Percentiles rank a stretch among this genome's conserved stretches.
These are phyloP conservation scores for Dendrobium huoshanense DNA, from an alignment of 106 monocot genomes.

Conservation along the genomic window DNA sequence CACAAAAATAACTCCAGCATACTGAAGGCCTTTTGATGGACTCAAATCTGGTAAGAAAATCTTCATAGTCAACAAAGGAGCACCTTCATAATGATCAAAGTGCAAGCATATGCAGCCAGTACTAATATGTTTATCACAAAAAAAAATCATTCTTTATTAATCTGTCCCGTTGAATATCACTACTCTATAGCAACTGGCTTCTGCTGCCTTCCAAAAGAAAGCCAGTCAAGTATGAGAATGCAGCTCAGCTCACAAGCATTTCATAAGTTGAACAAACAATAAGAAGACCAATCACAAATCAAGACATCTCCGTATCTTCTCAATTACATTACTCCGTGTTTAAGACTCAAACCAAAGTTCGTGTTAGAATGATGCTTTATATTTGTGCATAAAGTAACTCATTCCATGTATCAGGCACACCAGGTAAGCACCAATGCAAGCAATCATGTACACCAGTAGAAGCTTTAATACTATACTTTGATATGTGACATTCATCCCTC, in stretches of 20 bases:
- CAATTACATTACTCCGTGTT: neutral
- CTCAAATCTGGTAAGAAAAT: neutral
- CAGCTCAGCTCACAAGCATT: neutral
- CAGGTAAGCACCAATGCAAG: conserved; percentile 95
- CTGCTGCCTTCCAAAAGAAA: neutral
- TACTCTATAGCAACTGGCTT: neutral
- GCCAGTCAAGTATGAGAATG: neutral
- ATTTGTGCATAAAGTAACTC: conserved; percentile 74
- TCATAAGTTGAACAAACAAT: neutral
- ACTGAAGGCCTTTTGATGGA: neutral
- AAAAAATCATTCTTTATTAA: neutral
- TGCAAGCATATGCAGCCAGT: neutral
- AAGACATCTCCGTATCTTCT: neutral
- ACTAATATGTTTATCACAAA: neutral
- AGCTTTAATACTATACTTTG: conserved; percentile 44
- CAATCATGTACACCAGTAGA: conserved; percentile 56
- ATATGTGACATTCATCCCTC: conserved; percentile 83
- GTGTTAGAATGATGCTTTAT: conserved; percentile 14
- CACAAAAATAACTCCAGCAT: neutral
- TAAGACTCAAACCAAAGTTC: neutral
- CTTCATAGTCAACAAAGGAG: neutral
- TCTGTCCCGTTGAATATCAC: neutral
- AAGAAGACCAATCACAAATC: neutral
- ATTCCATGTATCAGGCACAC: conserved; percentile 92
- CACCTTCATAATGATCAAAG: neutral